Percentiles rank a stretch among this genome's conserved stretches.
These are phyloP conservation scores for Pestalotiopsis sp. DNA, from an alignment of 2,329 filamentous ascomycete species.

Conservation along the genomic window DNA sequence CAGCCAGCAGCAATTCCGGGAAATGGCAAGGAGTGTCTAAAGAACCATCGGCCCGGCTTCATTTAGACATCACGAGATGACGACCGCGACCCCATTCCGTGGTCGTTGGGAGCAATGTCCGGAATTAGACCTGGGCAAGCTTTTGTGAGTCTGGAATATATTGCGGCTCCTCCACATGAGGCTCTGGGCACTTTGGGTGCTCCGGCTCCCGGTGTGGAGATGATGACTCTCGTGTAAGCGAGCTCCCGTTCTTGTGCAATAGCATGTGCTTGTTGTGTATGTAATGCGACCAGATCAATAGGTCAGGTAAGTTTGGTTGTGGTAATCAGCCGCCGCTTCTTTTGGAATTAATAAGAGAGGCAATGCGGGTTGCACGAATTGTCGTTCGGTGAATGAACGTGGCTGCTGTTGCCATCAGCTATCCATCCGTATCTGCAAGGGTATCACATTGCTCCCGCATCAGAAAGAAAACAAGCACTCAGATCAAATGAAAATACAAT, in stretches of 20 bases:
- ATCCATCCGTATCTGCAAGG: neutral
- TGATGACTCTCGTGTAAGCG: neutral
- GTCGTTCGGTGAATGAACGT: neutral
- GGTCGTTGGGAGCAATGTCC: neutral
- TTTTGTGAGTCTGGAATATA: conserved; percentile 1
- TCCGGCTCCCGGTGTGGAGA: neutral
- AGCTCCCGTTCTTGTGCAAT: neutral
- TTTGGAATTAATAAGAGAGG: neutral
- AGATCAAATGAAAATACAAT: neutral
- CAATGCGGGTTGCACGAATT: neutral
- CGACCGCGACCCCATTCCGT: neutral
- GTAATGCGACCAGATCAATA: neutral
- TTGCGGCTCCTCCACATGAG: conserved; percentile 8
- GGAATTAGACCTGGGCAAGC: neutral
- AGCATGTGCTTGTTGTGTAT: neutral
- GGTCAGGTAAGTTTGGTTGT: neutral
- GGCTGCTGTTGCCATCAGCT: neutral
- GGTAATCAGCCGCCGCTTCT: neutral
- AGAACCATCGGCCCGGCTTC: conserved; percentile 1
- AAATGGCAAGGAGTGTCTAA: neutral
- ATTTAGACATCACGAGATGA: neutral
- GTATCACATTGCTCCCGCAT: neutral
- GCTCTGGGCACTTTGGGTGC: conserved; percentile 9
- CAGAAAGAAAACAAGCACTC: neutral
- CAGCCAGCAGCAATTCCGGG: neutral